Evolutionary conservation across 2,329 filamentous ascomycete species (phyloP).

Genomic region (Xylariaceae sp.): DNA sequence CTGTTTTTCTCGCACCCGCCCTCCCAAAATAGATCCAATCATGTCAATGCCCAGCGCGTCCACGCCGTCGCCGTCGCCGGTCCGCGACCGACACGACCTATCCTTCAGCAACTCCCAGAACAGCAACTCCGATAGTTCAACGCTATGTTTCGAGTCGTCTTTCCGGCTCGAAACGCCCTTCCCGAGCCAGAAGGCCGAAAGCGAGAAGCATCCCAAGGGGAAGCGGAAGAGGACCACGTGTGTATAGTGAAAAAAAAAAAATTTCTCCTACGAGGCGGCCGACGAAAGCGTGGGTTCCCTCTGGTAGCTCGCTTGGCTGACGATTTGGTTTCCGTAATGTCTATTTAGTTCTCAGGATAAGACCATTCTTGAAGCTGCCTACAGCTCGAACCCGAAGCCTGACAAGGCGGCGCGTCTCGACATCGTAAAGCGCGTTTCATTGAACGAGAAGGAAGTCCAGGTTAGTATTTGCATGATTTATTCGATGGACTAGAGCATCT

Average conservation of each 20-base stretch:
- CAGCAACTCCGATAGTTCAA: conserved; percentile 29
- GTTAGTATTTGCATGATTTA: conserved; percentile 45
- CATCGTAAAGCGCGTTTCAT: conserved; percentile 76
- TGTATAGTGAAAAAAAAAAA: conserved; percentile 27
- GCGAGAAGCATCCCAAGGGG: conserved; percentile 48
- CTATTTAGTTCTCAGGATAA: conserved; percentile 74
- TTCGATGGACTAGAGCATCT: background rate
- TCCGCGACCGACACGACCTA: conserved; percentile 22
- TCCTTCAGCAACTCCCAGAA: conserved; percentile 26
- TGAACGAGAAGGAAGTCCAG: conserved; percentile 96
- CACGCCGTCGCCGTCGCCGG: conserved; percentile 22
- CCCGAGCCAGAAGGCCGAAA: conserved; percentile 25
- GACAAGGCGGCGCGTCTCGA: conserved; percentile 82
- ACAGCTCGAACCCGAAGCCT: conserved; percentile 78
- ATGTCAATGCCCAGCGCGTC: conserved; percentile 29
- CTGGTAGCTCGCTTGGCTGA: conserved; percentile 10
- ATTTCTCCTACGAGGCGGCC: background rate
- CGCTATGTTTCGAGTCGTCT: conserved; percentile 32
- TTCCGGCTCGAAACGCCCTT: conserved; percentile 31
- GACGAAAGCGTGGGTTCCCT: background rate
- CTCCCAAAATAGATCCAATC: background rate
- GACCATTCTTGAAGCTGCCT: conserved; percentile 78
- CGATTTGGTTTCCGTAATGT: background rate
- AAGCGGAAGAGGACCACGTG: conserved; percentile 61
- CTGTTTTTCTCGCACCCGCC: background rate